phyloP scores from a whole-genome alignment of 1,284 basidiomycete genomes.

The Trametes versicolor region DNA sequence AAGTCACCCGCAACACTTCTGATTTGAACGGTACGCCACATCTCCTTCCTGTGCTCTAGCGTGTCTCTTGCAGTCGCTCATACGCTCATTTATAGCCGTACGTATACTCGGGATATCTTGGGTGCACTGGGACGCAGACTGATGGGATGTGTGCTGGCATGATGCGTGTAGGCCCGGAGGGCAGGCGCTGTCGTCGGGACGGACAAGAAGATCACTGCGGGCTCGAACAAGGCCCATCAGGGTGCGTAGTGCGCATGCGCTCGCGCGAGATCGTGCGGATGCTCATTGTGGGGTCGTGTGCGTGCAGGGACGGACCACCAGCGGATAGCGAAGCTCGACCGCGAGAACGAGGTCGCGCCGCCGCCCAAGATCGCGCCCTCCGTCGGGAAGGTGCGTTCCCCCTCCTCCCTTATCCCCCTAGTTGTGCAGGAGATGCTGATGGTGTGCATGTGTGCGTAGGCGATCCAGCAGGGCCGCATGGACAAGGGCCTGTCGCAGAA shows the following conservation, averaged over 20 bases:
- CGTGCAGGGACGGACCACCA: slow-evolving; percentile 88
- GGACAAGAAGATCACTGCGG: slow-evolving; percentile 77
- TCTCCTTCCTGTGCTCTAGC: neutral
- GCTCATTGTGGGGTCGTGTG: neutral
- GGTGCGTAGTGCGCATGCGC: slow-evolving; percentile 52
- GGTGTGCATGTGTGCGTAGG: slow-evolving; percentile 51
- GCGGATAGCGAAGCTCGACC: slow-evolving; percentile 92
- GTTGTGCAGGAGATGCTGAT: neutral
- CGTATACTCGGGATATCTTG: neutral
- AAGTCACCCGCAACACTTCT: slow-evolving; percentile 73
- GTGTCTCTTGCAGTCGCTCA: neutral
- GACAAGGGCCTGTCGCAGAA: slow-evolving; percentile 89
- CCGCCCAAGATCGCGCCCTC: slow-evolving; percentile 85
- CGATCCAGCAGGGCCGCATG: slow-evolving; percentile 86
- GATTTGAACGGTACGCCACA: slow-evolving; percentile 75
- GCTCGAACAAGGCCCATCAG: slow-evolving; percentile 77
- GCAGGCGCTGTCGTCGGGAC: slow-evolving; percentile 77
- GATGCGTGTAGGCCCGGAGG: slow-evolving; percentile 66
- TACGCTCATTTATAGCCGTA: neutral
- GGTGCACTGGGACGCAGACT: neutral
- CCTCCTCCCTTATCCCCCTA: neutral
- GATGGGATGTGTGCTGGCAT: slow-evolving; percentile 13
- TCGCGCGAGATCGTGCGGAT: neutral
- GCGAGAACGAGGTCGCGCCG: slow-evolving; percentile 96
- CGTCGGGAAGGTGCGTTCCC: slow-evolving; percentile 79